These are phyloP conservation scores for Physcomitrium patens DNA, from an alignment of 225 moss, liverwort and hornwort species.

Conservation along the genomic window DNA sequence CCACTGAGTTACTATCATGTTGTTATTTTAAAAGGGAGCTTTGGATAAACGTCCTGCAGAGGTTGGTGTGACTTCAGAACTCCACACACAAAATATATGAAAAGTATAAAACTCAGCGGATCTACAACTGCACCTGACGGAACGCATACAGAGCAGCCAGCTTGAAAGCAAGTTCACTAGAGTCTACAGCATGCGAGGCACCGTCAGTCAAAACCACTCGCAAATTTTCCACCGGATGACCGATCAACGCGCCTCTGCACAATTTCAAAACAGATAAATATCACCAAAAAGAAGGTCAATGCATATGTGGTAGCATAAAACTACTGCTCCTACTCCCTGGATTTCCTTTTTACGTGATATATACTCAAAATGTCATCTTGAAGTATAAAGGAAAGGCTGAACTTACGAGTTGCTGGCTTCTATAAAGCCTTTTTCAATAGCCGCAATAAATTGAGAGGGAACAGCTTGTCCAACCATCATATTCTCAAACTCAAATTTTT, in stretches of 20 bases:
- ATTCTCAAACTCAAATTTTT: constrained; percentile 95
- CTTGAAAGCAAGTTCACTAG: constrained; percentile 98
- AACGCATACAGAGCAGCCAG: constrained; percentile 96
- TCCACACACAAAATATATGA: too few species aligned
- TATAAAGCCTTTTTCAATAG: constrained; percentile 91
- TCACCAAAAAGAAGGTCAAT: neutral
- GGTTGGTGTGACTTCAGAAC: too few species aligned
- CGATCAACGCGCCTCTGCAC: constrained; percentile 91
- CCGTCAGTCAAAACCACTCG: constrained; percentile 95
- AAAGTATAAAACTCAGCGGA: too few species aligned
- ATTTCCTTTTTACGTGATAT: constrained; percentile 11
- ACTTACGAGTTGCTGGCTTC: constrained; percentile 97
- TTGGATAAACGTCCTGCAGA: too few species aligned
- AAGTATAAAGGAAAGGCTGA: neutral
- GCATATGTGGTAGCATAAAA: neutral
- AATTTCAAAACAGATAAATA: constrained; percentile 8
- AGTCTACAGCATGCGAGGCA: constrained; percentile 97
- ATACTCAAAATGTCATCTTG: neutral
- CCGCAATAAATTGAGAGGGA: constrained; percentile 88
- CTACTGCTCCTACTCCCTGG: neutral
- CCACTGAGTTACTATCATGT: too few species aligned
- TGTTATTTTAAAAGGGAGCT: too few species aligned
- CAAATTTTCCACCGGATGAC: constrained; percentile 95
- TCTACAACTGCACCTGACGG: constrained; percentile 67
- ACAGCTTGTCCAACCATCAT: constrained; percentile 98